Conservation (phyloP, 345 rosid species). For the Gynandropsis gynandra region DNA sequence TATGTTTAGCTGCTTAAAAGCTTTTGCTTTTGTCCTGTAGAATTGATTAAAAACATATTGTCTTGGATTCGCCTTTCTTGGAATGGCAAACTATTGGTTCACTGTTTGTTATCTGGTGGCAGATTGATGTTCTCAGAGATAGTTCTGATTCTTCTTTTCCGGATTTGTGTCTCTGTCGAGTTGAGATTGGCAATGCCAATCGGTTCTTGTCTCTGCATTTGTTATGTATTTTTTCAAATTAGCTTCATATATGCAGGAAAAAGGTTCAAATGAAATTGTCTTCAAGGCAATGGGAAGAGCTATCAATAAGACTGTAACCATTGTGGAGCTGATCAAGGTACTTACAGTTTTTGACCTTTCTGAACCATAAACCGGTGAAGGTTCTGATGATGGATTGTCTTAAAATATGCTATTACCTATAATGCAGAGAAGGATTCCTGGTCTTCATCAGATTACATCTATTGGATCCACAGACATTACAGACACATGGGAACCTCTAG, state of each 20-base stretch:
- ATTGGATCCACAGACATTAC: slow-evolving; percentile 92
- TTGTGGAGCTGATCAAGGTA: slow-evolving; percentile 90
- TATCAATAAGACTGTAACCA: slow-evolving; percentile 87
- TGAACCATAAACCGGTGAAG: background rate
- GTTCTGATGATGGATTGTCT: slow-evolving; percentile 14
- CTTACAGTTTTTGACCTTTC: background rate
- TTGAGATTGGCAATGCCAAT: background rate
- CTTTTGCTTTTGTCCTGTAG: background rate
- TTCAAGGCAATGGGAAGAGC: slow-evolving; percentile 99
- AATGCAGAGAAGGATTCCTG: slow-evolving; percentile 84
- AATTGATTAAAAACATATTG: background rate
- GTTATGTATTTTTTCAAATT: background rate
- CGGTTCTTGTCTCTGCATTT: background rate
- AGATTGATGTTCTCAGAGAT: background rate
- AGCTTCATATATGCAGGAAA: slow-evolving; percentile 42
- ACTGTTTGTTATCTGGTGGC: background rate
- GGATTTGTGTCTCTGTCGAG: background rate
- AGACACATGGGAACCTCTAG: slow-evolving; percentile 90
- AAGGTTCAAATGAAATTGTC: slow-evolving; percentile 60
- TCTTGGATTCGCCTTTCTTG: background rate
- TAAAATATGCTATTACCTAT: slow-evolving; percentile 5
- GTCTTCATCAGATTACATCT: slow-evolving; percentile 78
- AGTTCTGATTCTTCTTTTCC: background rate
- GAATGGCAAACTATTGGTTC: background rate
- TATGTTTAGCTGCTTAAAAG: background rate